Conservation (phyloP, 2,329 filamentous ascomycete species). For the Corinectria fuckeliana region DNA sequence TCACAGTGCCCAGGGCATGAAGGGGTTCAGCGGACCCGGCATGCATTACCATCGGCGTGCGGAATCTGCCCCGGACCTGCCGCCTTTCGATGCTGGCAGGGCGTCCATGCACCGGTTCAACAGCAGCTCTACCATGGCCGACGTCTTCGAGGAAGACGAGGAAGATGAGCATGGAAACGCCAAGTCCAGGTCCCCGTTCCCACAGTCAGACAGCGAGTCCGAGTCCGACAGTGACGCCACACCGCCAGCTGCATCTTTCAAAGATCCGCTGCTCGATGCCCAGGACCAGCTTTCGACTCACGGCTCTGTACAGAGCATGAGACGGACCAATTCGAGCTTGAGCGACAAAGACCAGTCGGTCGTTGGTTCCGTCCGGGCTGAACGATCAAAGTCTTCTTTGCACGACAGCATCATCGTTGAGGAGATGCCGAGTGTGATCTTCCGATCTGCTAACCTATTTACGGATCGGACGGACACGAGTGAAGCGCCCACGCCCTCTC, state of each 20-base stretch:
- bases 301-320: constrained; percentile 39
- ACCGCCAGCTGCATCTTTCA: constrained; percentile 38
- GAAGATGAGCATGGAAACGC: constrained; percentile 63
- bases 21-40: constrained; percentile 70
- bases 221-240: constrained; percentile 54
- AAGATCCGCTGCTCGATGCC: constrained; percentile 32
- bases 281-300: constrained; percentile 32
- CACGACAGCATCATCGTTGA: constrained; percentile 60
- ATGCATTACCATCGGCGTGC: constrained; percentile 80
- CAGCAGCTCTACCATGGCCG: constrained; percentile 78
- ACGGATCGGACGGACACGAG: constrained; percentile 43
- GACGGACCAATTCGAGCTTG: constrained; percentile 54
- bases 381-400: constrained; percentile 57
- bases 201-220: constrained; percentile 52
- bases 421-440: constrained; percentile 50
- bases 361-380: constrained; percentile 49
- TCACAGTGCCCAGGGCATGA: constrained; percentile 77
- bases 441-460: constrained; percentile 47
- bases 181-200: constrained; percentile 45
- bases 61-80: constrained; percentile 81
- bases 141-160: constrained; percentile 87
- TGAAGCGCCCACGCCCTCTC: constrained; percentile 54
- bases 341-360: constrained; percentile 46
- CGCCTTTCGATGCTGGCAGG: constrained; percentile 70
- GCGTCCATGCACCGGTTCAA: constrained; percentile 67